Evolutionary conservation across 345 rosid genomes (phyloP).

Genomic region (Heritiera littoralis): DNA sequence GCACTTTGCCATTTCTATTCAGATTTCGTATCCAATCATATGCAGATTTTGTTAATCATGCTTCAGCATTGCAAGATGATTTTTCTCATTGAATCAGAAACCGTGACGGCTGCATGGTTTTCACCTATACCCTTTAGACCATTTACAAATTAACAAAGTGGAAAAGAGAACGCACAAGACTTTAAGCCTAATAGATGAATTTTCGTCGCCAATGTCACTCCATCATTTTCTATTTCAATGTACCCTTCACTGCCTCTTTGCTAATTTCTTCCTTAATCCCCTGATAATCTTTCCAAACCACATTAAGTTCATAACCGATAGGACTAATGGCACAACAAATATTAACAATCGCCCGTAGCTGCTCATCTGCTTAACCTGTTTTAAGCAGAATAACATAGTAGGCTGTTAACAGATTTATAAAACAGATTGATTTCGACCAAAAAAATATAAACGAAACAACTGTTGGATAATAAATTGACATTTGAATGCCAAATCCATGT

Average conservation of each 20-base stretch:
- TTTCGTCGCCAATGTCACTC: neutral
- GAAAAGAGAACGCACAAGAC: neutral
- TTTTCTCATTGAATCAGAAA: neutral
- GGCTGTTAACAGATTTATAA: neutral
- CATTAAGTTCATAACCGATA: conserved; percentile 51
- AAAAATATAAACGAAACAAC: neutral
- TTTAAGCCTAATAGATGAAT: neutral
- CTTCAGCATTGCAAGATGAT: neutral
- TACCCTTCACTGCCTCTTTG: conserved; percentile 44
- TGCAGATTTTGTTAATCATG: neutral
- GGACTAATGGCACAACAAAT: conserved; percentile 38
- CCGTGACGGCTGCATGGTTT: neutral
- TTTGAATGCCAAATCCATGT: conserved; percentile 14
- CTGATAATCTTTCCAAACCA: conserved; percentile 61
- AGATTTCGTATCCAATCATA: neutral
- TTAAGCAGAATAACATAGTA: neutral
- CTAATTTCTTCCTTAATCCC: conserved; percentile 58
- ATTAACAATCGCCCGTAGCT: conserved; percentile 36
- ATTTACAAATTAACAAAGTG: conserved; percentile 3
- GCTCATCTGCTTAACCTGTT: conserved; percentile 47
- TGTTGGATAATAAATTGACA: neutral
- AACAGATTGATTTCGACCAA: neutral
- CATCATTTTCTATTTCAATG: neutral
- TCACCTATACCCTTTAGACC: neutral
- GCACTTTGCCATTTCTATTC: neutral